Conservation (phyloP, 179 eudicot species). For the Pouteria campechiana region DNA sequence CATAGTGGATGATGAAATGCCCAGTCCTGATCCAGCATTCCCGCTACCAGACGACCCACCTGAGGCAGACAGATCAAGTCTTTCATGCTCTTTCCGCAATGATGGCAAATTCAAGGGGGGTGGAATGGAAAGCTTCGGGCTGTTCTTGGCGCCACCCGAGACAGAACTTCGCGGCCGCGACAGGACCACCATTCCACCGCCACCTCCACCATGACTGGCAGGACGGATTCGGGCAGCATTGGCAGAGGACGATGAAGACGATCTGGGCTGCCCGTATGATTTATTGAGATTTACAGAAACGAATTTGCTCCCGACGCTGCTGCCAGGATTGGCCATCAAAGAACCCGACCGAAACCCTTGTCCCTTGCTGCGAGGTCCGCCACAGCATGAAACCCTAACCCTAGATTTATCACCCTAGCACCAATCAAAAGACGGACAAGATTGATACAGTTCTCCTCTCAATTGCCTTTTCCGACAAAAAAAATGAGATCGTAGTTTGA, state of each 20-base stretch:
- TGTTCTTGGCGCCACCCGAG: conserved; percentile 59
- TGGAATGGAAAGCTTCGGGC: conserved; percentile 81
- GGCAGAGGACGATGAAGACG: conserved; percentile 31
- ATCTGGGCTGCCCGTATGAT: conserved; percentile 63
- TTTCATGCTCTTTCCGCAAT: conserved; percentile 87
- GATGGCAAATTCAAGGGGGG: conserved; percentile 99
- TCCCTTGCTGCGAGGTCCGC: conserved; percentile 10
- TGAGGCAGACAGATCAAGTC: conserved; percentile 57
- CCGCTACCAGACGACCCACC: conserved; percentile 36
- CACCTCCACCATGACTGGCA: conserved; percentile 25
- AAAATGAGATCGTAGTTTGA: too few relatives aligned
- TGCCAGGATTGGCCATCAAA: conserved; percentile 79
- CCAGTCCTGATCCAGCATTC: conserved; percentile 44
- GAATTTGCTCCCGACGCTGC: conserved; percentile 60
- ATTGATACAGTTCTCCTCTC: too few relatives aligned
- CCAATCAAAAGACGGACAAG: too few relatives aligned
- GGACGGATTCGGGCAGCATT: conserved; percentile 29
- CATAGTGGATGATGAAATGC: conserved; percentile 58
- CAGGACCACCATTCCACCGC: conserved; percentile 82
- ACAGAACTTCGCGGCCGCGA: conserved; percentile 60
- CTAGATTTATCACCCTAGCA: conserved; percentile 7
- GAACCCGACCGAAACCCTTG: conserved; percentile 22
- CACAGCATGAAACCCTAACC: conserved; percentile 35
- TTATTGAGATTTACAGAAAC: conserved; percentile 83
- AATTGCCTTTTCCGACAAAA: too few relatives aligned